phyloP scores from a whole-genome alignment of 345 rosid species.

The Psidium friedrichsthalianum region DNA sequence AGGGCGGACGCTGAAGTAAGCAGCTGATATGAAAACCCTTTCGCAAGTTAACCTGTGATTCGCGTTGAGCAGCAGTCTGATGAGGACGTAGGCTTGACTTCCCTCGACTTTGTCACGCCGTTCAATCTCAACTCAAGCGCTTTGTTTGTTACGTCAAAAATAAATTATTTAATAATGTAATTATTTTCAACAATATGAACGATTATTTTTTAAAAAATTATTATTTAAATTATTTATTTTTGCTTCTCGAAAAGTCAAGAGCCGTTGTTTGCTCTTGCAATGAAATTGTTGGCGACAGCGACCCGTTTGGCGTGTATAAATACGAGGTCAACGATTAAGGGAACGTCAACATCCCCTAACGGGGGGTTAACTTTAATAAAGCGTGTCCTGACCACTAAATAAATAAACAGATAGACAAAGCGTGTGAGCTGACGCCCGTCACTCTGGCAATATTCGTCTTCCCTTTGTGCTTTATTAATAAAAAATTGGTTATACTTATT shows the following conservation, averaged over 20 bases:
- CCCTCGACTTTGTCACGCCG: background rate
- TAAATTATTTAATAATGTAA: too few relatives aligned
- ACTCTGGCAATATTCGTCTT: too few relatives aligned
- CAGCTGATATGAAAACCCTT: constrained; percentile 1
- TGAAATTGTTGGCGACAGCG: background rate
- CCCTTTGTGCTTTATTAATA: too few relatives aligned
- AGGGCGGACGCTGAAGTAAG: constrained; percentile 49
- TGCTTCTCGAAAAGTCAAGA: background rate
- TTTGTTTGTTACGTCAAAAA: too few relatives aligned
- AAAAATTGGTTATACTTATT: too few relatives aligned
- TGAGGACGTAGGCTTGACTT: background rate
- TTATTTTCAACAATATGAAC: too few relatives aligned
- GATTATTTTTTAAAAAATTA: too few relatives aligned
- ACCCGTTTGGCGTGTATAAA: background rate
- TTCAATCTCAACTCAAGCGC: background rate
- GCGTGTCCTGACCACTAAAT: background rate
- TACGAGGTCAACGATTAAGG: background rate
- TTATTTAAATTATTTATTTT: too few relatives aligned
- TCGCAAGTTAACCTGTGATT: background rate
- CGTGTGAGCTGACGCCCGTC: too few relatives aligned
- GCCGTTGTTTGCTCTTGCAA: background rate
- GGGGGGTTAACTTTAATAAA: background rate
- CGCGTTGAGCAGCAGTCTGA: background rate
- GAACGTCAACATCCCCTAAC: background rate
- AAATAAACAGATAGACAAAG: background rate